A percentile compares a stretch with the other conserved stretches of the same genome.
phyloP scores from a whole-genome alignment of 768 basidiomycete species.

The Calocybe gangraenosa region DNA sequence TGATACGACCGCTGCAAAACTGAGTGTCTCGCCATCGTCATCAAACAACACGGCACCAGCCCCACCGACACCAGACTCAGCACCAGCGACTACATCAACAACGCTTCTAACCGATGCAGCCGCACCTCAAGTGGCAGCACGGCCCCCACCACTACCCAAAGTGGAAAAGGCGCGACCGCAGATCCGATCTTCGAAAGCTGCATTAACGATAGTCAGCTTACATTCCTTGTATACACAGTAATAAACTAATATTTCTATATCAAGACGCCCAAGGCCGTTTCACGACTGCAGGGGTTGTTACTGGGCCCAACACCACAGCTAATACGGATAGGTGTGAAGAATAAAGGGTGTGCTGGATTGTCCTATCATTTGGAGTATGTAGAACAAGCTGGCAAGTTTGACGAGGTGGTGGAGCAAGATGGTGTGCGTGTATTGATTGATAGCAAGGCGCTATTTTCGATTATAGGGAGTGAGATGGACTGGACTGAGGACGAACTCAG shows the following conservation, averaged over 20 bases:
- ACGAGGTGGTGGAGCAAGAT: conserved; percentile 96
- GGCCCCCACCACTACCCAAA: conserved; percentile 67
- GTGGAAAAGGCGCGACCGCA: conserved; percentile 59
- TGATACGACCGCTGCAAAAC: no score
- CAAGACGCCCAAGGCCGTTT: conserved; percentile 78
- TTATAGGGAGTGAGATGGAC: conserved; percentile 99
- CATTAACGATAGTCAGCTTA: conserved; percentile 64
- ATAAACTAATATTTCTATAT: conserved; percentile 5
- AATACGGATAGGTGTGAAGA: conserved; percentile 92
- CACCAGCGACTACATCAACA: conserved; percentile 34
- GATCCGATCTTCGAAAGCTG: conserved; percentile 71
- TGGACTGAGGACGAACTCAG: conserved; percentile 93
- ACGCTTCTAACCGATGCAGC: conserved; percentile 54
- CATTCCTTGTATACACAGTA: conserved; percentile 1
- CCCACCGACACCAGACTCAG: neutral
- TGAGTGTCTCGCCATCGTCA: no score
- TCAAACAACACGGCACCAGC: no score
- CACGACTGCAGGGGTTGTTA: conserved; percentile 67
- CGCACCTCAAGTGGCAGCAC: conserved; percentile 68
- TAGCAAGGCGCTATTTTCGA: conserved; percentile 94
- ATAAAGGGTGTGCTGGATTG: conserved; percentile 92
- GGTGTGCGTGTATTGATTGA: conserved; percentile 93
- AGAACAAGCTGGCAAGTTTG: conserved; percentile 83
- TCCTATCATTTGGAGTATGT: conserved; percentile 95
- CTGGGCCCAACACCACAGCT: conserved; percentile 85